Evolutionary conservation across 2,329 filamentous ascomycete species (phyloP).

Genomic region (Juglanconis oblonga): DNA sequence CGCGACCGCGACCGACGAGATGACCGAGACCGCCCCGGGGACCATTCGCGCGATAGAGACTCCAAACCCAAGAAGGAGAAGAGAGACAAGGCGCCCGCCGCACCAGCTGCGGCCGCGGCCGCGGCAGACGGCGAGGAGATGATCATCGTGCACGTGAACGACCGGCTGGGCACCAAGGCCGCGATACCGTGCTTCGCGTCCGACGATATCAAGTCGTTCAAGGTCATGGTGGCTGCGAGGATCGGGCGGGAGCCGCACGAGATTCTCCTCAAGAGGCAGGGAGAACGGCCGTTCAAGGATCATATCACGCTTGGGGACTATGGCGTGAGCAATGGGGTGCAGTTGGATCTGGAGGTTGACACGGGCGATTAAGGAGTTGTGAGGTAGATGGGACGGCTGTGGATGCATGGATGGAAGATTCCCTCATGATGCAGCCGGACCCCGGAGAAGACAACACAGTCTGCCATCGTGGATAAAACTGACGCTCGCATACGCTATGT

Average conservation of each 20-base stretch:
- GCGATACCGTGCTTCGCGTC: constrained; percentile 85
- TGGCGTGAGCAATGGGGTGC: constrained; percentile 87
- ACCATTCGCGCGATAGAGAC: constrained; percentile 24
- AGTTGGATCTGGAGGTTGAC: constrained; percentile 61
- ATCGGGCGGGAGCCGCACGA: constrained; percentile 89
- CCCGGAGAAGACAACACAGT: too few relatives aligned
- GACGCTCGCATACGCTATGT: too few relatives aligned
- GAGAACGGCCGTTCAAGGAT: constrained; percentile 92
- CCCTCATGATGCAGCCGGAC: neutral
- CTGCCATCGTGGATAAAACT: too few relatives aligned
- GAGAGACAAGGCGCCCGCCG: constrained; percentile 32
- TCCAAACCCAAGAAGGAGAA: constrained; percentile 27
- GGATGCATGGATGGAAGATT: too few relatives aligned
- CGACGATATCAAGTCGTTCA: constrained; percentile 83
- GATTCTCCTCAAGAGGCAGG: constrained; percentile 88
- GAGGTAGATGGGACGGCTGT: neutral
- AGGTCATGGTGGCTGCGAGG: constrained; percentile 83
- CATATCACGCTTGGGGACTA: constrained; percentile 85
- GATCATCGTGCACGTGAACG: constrained; percentile 93
- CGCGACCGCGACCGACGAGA: constrained; percentile 20
- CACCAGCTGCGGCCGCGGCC: constrained; percentile 24
- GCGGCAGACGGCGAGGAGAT: constrained; percentile 61
- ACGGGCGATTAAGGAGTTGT: constrained; percentile 49
- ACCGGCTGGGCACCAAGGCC: constrained; percentile 93
- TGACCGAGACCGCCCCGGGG: constrained; percentile 11